These are phyloP conservation scores for Pichia terricola DNA, from an alignment of 1,139 yeast genomes.

Conservation along the genomic window DNA sequence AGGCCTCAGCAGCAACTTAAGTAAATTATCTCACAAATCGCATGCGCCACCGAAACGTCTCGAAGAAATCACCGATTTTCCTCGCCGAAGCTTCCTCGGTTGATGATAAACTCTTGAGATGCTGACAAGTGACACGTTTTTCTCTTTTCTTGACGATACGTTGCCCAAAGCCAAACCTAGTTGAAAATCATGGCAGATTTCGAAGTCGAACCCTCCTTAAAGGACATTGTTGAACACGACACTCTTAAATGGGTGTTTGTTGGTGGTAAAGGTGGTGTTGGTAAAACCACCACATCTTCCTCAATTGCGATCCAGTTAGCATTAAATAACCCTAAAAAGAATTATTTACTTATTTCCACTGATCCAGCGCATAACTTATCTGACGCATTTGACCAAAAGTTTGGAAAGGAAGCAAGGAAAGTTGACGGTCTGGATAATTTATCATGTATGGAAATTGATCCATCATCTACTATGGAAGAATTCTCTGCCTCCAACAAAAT, in stretches of 20 bases:
- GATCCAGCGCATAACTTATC: slow-evolving; percentile 97
- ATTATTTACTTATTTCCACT: slow-evolving; percentile 83
- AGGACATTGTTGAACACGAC: slow-evolving; percentile 53
- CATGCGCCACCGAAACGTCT: too few species aligned
- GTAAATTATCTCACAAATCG: too few species aligned
- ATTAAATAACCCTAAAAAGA: slow-evolving; percentile 66
- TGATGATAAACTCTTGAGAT: too few species aligned
- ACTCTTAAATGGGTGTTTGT: slow-evolving; percentile 92
- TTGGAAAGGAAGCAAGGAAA: slow-evolving; percentile 89
- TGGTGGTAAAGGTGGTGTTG: slow-evolving; percentile 99
- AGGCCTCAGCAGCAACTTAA: too few species aligned
- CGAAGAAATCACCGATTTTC: too few species aligned
- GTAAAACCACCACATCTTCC: slow-evolving; percentile 94
- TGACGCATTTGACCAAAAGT: slow-evolving; percentile 96
- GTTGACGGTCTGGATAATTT: slow-evolving; percentile 84
- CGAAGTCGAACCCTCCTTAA: slow-evolving; percentile 56
- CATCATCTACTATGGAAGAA: slow-evolving; percentile 88
- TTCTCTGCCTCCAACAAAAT: slow-evolving; percentile 46
- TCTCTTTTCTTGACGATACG: too few species aligned
- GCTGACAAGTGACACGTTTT: too few species aligned
- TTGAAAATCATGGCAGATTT: slow-evolving; percentile 26
- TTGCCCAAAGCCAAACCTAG: too few species aligned
- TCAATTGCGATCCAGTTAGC: slow-evolving; percentile 90
- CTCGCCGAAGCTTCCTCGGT: too few species aligned
- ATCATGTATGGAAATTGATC: slow-evolving; percentile 97